Base-by-base conservation (phyloP, 1,139 yeast genomes). In the Scheffersomyces cryptocercus region DNA sequence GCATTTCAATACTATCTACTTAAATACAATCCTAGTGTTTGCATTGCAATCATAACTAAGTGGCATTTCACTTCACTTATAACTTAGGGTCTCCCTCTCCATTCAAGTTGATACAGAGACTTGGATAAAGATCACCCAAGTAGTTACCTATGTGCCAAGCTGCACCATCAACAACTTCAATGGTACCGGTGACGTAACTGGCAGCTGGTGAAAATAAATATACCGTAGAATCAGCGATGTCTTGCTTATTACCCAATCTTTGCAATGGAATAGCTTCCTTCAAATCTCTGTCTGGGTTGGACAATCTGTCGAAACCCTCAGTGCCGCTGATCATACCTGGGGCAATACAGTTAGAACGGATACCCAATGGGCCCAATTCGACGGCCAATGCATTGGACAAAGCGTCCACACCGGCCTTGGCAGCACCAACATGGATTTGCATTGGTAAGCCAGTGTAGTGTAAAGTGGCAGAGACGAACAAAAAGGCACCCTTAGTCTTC, bases 391-490 rank as follows among this genome's bases (percentile, higher is more conserved):
- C 85, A 52, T 85, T 82, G 15, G 90, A 82, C 36, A 90, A 69
- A 0, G 96, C 95, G 60, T 91, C 97, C 30, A 90, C 81, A 15
- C 96, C 97, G 1, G 97, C 96, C 67, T 90, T 90, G 5, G 97
- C 97, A 0, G 97, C 96, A 2, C 90, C 86, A 1, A 88, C 96
- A 53, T 89, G 97, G 5, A 80, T 59, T 65, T 90, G 97, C 67
- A 85, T 81, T 6, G 96, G 96, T 7, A 86, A 80, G 14, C 97
- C 97, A 54, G 84, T 80, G 64, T 87, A 88, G 64, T 90, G 97
- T 44, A 90, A 72, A 0, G 97, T 89, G 2, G 97, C 95, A 42
- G 90, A 81, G 13, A 90, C 86, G 56, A 90, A 88, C 8, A 90
- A 53, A n/a, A 88, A 74, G 3, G 80, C 65, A 13, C 97, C 97